Evolutionary conservation across 2,329 filamentous ascomycete species (phyloP).

Genomic region (Penicillium sp.): DNA sequence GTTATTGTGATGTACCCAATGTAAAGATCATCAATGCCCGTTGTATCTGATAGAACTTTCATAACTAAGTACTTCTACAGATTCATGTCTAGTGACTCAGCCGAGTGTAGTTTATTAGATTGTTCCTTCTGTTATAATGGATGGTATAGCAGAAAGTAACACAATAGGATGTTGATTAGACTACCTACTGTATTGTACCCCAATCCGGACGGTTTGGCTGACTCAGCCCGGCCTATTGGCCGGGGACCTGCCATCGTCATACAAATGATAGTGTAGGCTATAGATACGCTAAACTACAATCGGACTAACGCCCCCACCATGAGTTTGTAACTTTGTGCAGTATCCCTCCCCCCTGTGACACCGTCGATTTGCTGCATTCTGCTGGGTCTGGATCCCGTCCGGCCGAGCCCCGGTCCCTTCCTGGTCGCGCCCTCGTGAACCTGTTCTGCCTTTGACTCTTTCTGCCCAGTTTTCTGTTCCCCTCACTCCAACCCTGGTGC

Average conservation of each 20-base stretch:
- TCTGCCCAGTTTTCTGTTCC: neutral
- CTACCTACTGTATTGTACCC: too few species aligned
- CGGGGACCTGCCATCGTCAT: neutral
- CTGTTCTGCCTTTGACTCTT: slow-evolving; percentile 3
- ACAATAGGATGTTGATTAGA: too few species aligned
- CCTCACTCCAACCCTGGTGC: neutral
- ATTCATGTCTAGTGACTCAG: too few species aligned
- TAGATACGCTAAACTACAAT: neutral
- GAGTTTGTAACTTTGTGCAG: too few species aligned
- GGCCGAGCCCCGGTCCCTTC: neutral
- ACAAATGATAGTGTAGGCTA: neutral
- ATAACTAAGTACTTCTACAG: too few species aligned
- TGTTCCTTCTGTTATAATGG: too few species aligned
- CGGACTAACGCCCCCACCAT: neutral
- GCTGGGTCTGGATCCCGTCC: slow-evolving; percentile 8
- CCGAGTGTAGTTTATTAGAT: too few species aligned
- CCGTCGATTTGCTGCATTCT: neutral
- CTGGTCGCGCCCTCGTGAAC: neutral
- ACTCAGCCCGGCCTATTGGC: neutral
- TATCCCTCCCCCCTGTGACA: neutral
- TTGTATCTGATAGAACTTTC: too few species aligned
- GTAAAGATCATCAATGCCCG: too few species aligned
- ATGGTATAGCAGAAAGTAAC: too few species aligned
- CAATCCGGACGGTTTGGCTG: neutral
- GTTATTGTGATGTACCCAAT: too few species aligned